Evolutionary conservation across 371 early-diverging fungal species (phyloP), one percentile per base, ranked within the genome.

Genomic region (Mucor racemosus): DNA sequence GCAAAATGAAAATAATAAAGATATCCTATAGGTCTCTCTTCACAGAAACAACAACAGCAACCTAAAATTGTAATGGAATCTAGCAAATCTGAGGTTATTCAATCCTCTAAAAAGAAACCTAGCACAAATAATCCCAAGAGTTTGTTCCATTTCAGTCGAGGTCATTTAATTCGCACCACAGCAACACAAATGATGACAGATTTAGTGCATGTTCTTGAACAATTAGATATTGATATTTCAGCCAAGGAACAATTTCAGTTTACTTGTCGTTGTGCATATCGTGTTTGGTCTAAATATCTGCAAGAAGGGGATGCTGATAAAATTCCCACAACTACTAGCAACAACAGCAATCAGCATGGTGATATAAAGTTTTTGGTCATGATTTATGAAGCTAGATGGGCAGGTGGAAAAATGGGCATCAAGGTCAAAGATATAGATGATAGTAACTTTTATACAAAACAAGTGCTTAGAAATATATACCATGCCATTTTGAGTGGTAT

Each of bases 91-190:
- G 69, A 66, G 21, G 35, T 14, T 1, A 17, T 59, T 15, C 41
- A 58, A 26, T 59, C 54, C 13, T 53, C 53, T 17, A 48, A 41
- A 58, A 38, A 39, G 17, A 53, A 46, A 26, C 26, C 58, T 14
- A 39, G n/a, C 8, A 54, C 67, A 6, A 72, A 19, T 7, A 35
- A 69, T 8, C 80, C 76, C 5, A 77, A 74, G 54, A 75, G 71
- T 13, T 31, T 75, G 10, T 80, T 80, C 59, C 71, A 77, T 38
- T 77, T 80, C 19, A 77, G 73, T 50, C 74, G 77, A 33, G 58
- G 71, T 1, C 76, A 75, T 42, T 55, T 80, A 9, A 75, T 77
- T 33, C 75, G 77, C n/a, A 59, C 65, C 13, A 62, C 66, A 15
- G 72, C 76, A 1, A 48, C 66, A 13, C 62, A 75, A 19, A 62